Conservation (phyloP, 2,329 filamentous ascomycete genomes). For the Cercospora sp. region DNA sequence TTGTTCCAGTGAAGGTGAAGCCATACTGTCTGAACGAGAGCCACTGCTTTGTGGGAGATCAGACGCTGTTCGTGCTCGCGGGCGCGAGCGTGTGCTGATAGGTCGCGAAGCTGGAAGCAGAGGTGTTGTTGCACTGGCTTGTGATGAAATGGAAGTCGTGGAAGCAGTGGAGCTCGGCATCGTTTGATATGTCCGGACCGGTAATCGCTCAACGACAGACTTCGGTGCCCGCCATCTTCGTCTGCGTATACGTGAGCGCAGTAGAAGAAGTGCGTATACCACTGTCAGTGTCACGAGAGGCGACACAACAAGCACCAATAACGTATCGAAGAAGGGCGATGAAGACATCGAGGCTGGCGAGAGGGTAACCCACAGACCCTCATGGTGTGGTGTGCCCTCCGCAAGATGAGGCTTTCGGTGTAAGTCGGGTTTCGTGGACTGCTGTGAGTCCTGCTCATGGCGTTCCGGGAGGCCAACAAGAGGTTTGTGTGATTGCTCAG, state of each 20-base stretch:
- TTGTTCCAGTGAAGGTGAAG: conserved; percentile 38
- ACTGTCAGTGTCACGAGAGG: conserved; percentile 89
- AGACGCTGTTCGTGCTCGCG: conserved; percentile 65
- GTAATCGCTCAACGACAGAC: conserved; percentile 89
- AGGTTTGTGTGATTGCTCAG: neutral
- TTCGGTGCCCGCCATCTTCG: conserved; percentile 96
- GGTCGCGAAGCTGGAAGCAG: conserved; percentile 59
- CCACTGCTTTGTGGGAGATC: conserved; percentile 49
- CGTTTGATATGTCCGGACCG: conserved; percentile 91
- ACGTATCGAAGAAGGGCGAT: conserved; percentile 91
- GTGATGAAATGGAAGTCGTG: conserved; percentile 33
- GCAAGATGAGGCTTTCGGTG: conserved; percentile 18
- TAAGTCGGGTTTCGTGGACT: conserved; percentile 10
- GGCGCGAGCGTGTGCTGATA: conserved; percentile 49
- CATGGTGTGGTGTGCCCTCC: conserved; percentile 47
- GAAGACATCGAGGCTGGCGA: conserved; percentile 84
- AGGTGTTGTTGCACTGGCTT: conserved; percentile 64
- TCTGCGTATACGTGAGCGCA: conserved; percentile 84
- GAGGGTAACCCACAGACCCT: conserved; percentile 94
- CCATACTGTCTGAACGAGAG: conserved; percentile 32
- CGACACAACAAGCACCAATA: conserved; percentile 94
- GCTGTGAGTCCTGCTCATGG: conserved; percentile 9
- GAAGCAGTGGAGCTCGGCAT: conserved; percentile 62
- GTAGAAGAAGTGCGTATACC: conserved; percentile 83
- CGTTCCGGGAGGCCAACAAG: conserved; percentile 16